Conservation (phyloP, 164 flowering plant species). For the Pachysandra terminalis region DNA sequence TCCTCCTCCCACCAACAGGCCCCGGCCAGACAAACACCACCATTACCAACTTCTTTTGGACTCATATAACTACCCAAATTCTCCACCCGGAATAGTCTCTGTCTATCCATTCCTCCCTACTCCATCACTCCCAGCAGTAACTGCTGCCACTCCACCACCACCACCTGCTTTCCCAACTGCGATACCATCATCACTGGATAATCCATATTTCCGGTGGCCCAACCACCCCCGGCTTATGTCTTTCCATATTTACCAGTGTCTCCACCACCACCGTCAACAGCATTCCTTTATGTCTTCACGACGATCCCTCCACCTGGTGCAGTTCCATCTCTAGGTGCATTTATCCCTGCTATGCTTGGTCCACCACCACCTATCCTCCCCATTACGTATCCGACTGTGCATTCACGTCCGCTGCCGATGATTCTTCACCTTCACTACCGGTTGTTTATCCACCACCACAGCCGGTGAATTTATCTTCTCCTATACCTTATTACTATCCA, state of each 20-base stretch:
- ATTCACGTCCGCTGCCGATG: not conserved
- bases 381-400: not conserved
- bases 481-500: too few species aligned
- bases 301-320: not conserved
- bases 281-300: not conserved
- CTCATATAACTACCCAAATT: not conserved
- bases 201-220: not conserved
- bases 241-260: not conserved
- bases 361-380: not conserved
- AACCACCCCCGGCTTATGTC: conserved; percentile 1
- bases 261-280: not conserved
- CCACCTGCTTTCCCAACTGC: conserved; percentile 2
- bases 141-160: conserved; percentile 3
- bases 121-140: not conserved
- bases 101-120: conserved; percentile 6
- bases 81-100: not conserved
- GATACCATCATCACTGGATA: not conserved
- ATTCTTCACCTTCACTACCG: not conserved
- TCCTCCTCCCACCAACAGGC: conserved; percentile 1
- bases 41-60: not conserved
- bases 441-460: not conserved
- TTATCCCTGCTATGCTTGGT: not conserved
- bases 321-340: not conserved
- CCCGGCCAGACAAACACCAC: not conserved
- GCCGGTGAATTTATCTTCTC: not conserved